phyloP scores from a whole-genome alignment of 129 eudicot genomes.

The Centella asiatica region DNA sequence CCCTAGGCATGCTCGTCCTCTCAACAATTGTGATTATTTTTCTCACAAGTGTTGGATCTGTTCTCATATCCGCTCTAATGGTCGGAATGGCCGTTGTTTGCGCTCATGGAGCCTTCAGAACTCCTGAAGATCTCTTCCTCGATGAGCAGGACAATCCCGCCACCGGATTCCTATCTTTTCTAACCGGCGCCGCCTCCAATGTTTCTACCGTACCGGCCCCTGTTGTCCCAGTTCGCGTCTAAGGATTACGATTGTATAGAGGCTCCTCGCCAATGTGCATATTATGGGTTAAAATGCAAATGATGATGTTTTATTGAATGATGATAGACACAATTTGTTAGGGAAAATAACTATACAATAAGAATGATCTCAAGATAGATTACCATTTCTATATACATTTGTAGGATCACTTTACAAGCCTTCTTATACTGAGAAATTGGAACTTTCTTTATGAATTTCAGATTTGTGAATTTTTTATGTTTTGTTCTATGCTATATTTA shows the following conservation, averaged over 20 bases:
- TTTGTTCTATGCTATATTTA: too few relatives aligned
- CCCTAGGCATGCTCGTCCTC: conserved; percentile 15
- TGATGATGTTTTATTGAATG: not conserved
- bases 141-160: conserved; percentile 31
- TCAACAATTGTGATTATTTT: not conserved
- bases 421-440: too few relatives aligned
- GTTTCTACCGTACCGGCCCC: conserved; percentile 15
- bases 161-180: conserved; percentile 38
- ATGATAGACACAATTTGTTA: not conserved
- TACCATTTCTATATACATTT: too few relatives aligned
- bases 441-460: too few relatives aligned
- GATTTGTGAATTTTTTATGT: too few relatives aligned
- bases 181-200: conserved; percentile 19
- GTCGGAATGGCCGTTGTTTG: not conserved
- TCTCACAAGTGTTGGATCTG: not conserved
- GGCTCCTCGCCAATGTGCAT: not conserved
- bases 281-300: not conserved
- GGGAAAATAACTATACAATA: not conserved
- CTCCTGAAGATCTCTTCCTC: not conserved
- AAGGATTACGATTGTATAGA: conserved; percentile 4
- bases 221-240: conserved; percentile 29
- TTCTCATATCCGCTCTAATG: not conserved
- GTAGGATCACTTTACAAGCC: too few relatives aligned
- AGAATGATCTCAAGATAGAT: not conserved
- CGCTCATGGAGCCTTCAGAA: conserved; percentile 2